Base-by-base conservation (phyloP, 2,329 filamentous ascomycete species). In the Fulvia fulva region DNA sequence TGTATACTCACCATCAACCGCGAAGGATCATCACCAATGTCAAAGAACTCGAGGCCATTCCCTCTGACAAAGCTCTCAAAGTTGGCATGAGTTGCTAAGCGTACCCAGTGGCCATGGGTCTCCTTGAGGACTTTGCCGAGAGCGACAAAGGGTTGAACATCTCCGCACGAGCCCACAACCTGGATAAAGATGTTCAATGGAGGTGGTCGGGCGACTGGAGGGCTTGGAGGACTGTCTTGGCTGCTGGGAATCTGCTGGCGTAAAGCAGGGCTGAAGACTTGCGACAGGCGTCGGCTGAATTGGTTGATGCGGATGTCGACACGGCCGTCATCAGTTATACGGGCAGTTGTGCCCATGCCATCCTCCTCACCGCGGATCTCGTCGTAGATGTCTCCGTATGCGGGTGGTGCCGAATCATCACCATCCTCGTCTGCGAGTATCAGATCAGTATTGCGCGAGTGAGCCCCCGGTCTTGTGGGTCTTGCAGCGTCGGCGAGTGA, bases 271-370 rank as follows among this genome's bases (percentile, higher is more conserved):
- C 83, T 81, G 23, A 92, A 80, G 12, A 92, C 77, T 59, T 86
- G 83, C 1, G 87, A 84, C 3, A 93, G 77, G 55, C 82, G 82
- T 54, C 80, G 77, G 64, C 81, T 86, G 64, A 84, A 86, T 71
- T 91, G 87, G 68, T 87, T 86, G 74, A 94, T 90, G 61, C 86
- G 87, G 76, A 94, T 91, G 68, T 91, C 86, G 66, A 94, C 81
- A 68, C 90, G 84, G 22, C 90, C 90, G 75, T 92, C 87, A 60
- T 83, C 88, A 43, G 69, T 68, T n/a, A 77, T 67, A 45, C 63
- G 65, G 1, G 75, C 75, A 45, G 74, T 70, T 44, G 74, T 76
- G 51, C 72, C 70, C 52, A 76, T 68, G 14, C 73, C 74, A 54
- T 71, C 70, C 61, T 75, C 70, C 32, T 72, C 69, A 60, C 73